A percentile compares a stretch with the other conserved stretches of the same genome.
These are phyloP conservation scores for Phytophthora idaei DNA, from an alignment of 352 stramenopile genomes.

Conservation along the genomic window DNA sequence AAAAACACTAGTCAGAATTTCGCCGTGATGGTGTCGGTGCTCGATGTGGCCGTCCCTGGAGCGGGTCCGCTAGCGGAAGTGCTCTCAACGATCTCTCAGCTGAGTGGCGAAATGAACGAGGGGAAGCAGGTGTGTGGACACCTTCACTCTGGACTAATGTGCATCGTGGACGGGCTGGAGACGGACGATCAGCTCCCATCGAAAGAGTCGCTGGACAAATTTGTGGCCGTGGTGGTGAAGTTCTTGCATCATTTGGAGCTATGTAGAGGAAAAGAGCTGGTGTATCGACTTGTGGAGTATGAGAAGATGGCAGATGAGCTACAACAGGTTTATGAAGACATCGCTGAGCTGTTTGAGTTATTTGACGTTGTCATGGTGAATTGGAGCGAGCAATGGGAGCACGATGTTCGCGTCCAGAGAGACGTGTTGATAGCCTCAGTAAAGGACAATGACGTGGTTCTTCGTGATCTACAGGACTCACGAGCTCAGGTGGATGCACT, in stretches of 20 bases:
- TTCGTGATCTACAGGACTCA: background rate
- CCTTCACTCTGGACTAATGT: slow-evolving; percentile 8
- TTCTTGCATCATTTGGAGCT: slow-evolving; percentile 4
- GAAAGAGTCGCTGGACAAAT: slow-evolving; percentile 1
- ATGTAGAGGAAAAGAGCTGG: slow-evolving; percentile 1
- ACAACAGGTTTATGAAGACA: slow-evolving; percentile 23
- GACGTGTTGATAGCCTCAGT: slow-evolving; percentile 4
- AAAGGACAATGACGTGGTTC: background rate
- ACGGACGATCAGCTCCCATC: background rate
- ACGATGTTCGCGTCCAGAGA: background rate
- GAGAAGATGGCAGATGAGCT: slow-evolving; percentile 22
- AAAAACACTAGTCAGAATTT: background rate
- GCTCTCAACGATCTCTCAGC: background rate
- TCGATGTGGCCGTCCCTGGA: background rate
- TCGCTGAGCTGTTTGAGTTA: slow-evolving; percentile 26
- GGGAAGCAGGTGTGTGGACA: background rate
- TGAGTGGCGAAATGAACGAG: slow-evolving; percentile 6
- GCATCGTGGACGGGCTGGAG: slow-evolving; percentile 9
- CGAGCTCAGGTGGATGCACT: background rate
- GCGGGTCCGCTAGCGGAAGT: background rate
- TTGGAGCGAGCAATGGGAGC: slow-evolving; percentile 6
- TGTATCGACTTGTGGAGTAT: slow-evolving; percentile 3
- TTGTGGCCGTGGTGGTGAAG: background rate
- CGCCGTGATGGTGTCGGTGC: background rate
- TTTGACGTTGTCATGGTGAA: slow-evolving; percentile 8